Percentiles rank a stretch among this genome's conserved stretches.
phyloP scores from a whole-genome alignment of 2,329 filamentous ascomycete genomes.

The Neobulgaria alba region DNA sequence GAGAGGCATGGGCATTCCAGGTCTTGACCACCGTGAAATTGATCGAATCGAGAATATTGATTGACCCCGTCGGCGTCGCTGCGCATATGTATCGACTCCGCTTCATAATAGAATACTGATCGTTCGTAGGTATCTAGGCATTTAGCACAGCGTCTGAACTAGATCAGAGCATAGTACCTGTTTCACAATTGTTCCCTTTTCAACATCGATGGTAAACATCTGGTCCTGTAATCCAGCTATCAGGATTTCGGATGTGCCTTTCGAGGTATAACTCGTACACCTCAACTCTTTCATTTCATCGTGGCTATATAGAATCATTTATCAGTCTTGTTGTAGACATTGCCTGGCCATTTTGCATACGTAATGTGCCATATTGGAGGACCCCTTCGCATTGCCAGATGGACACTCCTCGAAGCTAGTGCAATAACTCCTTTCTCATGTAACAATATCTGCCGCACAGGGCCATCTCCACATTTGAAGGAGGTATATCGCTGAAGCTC shows the following conservation, averaged over 20 bases:
- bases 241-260: slow-evolving; percentile 73
- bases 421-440: slow-evolving; percentile 85
- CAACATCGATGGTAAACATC: slow-evolving; percentile 70
- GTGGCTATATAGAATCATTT: slow-evolving; percentile 37
- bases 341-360: slow-evolving; percentile 33
- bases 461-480: slow-evolving; percentile 69
- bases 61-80: slow-evolving; percentile 70
- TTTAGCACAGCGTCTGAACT: slow-evolving; percentile 25
- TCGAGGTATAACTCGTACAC: slow-evolving; percentile 93
- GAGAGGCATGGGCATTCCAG: slow-evolving; percentile 84
- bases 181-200: slow-evolving; percentile 64
- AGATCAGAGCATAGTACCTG: slow-evolving; percentile 36
- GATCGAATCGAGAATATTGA: slow-evolving; percentile 77
- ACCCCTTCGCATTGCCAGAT: slow-evolving; percentile 79
- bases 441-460: slow-evolving; percentile 81
- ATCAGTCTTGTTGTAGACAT: slow-evolving; percentile 13
- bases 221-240: slow-evolving; percentile 78
- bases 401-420: slow-evolving; percentile 74
- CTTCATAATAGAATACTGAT: slow-evolving; percentile 87
- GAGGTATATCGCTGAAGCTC: slow-evolving; percentile 87
- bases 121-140: slow-evolving; percentile 55
- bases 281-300: slow-evolving; percentile 76
- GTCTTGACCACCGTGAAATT: slow-evolving; percentile 72
- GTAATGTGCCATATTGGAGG: slow-evolving; percentile 81
- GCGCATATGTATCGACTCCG: slow-evolving; percentile 85